phyloP scores from a whole-genome alignment of 192 early-diverging fungal genomes.

The Thamnidium elegans region DNA sequence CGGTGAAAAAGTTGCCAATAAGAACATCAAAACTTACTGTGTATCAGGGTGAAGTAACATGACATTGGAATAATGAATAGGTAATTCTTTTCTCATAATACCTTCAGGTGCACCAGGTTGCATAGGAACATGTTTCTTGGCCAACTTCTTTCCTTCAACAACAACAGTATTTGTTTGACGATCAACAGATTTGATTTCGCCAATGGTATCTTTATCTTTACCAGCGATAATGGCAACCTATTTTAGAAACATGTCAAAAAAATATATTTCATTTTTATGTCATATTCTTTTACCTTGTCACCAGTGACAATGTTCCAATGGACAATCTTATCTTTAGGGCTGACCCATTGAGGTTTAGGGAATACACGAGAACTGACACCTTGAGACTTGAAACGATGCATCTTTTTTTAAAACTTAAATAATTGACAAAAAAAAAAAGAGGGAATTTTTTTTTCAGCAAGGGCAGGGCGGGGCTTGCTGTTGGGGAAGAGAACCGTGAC shows the following conservation, averaged over 20 bases:
- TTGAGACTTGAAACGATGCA: conserved; percentile 41
- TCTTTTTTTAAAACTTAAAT: conserved; percentile 6
- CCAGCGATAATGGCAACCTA: conserved; percentile 43
- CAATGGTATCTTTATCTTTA: conserved; percentile 40
- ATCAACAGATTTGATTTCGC: conserved; percentile 37
- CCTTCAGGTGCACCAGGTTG: conserved; percentile 38
- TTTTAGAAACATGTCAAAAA: background rate
- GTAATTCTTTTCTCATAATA: conserved; percentile 33
- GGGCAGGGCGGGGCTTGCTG: background rate
- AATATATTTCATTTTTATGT: background rate
- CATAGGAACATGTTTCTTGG: conserved; percentile 41
- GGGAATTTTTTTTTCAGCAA: conserved; percentile 3
- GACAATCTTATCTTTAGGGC: conserved; percentile 36
- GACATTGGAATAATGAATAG: conserved; percentile 49
- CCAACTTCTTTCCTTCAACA: conserved; percentile 41
- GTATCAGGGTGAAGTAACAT: conserved; percentile 45
- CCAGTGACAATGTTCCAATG: conserved; percentile 39
- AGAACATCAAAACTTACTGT: conserved; percentile 30
- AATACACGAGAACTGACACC: conserved; percentile 31
- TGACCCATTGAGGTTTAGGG: conserved; percentile 28
- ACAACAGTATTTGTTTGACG: conserved; percentile 32
- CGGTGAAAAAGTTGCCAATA: background rate
- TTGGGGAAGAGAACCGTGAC: background rate
- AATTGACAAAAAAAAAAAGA: background rate
- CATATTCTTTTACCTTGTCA: conserved; percentile 35